Conservation (phyloP, 495 filamentous ascomycete species). For the Evernia prunastri region DNA sequence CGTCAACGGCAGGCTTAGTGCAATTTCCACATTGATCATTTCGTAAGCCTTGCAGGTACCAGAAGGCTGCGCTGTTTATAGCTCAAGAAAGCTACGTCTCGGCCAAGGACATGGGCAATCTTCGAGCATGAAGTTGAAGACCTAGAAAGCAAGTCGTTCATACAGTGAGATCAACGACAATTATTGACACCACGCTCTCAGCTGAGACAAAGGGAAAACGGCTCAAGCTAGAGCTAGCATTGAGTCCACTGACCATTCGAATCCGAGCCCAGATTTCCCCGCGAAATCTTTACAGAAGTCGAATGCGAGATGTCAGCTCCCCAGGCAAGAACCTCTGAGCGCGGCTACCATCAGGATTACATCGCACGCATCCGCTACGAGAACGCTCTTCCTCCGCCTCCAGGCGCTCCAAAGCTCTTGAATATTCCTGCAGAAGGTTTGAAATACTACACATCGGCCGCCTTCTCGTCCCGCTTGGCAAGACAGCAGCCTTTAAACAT, state of each 20-base stretch:
- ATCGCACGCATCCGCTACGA: conserved; percentile 91
- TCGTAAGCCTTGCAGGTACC: too few relatives aligned
- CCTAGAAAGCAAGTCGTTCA: neutral
- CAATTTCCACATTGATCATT: too few relatives aligned
- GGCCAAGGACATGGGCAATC: neutral
- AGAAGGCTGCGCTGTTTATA: too few relatives aligned
- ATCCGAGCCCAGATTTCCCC: neutral
- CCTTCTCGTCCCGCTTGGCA: conserved; percentile 79
- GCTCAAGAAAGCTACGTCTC: neutral
- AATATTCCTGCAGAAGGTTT: conserved; percentile 92
- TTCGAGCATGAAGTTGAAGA: neutral
- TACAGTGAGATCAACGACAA: neutral
- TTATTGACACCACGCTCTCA: neutral
- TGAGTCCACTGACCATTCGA: neutral
- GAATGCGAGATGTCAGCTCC: conserved; percentile 20
- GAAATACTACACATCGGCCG: conserved; percentile 76
- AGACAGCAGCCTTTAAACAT: conserved; percentile 91
- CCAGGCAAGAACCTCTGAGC: conserved; percentile 43
- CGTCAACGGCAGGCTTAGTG: too few relatives aligned
- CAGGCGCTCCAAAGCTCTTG: conserved; percentile 89
- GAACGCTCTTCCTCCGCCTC: conserved; percentile 88
- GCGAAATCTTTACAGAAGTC: neutral
- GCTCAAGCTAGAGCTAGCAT: neutral
- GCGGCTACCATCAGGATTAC: conserved; percentile 85
- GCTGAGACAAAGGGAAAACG: neutral